Evolutionary conservation across 441 rosid species (phyloP).

Genomic region (Flueggea neowawraea): DNA sequence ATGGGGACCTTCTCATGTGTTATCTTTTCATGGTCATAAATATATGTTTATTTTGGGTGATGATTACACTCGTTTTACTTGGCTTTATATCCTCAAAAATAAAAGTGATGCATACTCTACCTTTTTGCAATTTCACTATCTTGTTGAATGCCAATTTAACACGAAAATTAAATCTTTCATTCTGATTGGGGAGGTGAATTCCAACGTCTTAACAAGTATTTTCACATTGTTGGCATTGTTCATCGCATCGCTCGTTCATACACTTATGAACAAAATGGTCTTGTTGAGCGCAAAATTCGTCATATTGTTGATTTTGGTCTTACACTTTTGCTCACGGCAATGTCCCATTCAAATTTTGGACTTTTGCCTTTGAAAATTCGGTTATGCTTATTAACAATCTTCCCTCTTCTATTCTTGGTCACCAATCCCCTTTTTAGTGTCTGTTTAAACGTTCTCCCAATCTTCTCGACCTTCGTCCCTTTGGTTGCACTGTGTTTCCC

Average conservation of each 20-base stretch:
- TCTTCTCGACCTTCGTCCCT: too few relatives aligned
- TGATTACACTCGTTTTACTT: background rate
- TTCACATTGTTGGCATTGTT: background rate
- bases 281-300: slow-evolving; percentile 17
- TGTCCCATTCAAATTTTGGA: too few relatives aligned
- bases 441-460: too few relatives aligned
- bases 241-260: background rate
- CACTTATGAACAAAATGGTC: background rate
- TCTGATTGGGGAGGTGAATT: background rate
- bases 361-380: too few relatives aligned
- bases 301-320: too few relatives aligned
- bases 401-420: too few relatives aligned
- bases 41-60: background rate
- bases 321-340: too few relatives aligned
- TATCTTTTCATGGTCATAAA: background rate
- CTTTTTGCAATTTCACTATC: background rate
- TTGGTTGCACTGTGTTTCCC: too few relatives aligned
- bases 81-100: background rate
- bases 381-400: too few relatives aligned
- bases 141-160: background rate
- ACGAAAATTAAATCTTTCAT: background rate
- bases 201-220: too few relatives aligned
- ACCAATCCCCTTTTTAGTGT: too few relatives aligned
- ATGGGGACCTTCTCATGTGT: background rate
- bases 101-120: background rate